Percentiles rank a stretch among this genome's conserved stretches.
These are phyloP conservation scores for Raphanus hybrid DNA, from an alignment of 441 rosid genomes.

Conservation along the genomic window DNA sequence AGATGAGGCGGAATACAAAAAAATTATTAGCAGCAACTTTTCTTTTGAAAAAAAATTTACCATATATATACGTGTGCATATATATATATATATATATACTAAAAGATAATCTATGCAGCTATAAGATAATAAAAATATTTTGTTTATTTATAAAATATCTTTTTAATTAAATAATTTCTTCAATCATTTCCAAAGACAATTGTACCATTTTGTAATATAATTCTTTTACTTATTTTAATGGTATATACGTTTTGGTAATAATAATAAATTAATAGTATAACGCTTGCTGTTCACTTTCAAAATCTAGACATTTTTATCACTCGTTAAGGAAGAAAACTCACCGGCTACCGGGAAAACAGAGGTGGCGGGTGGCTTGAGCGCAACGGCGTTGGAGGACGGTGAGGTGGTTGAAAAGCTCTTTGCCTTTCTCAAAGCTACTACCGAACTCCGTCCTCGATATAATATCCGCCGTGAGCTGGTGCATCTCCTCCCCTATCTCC, in stretches of 20 bases:
- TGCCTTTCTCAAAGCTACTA: constrained; percentile 81
- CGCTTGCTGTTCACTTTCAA: not conserved
- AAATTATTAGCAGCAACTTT: not conserved
- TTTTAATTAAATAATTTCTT: not conserved
- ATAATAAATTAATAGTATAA: not conserved
- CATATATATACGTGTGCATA: not conserved
- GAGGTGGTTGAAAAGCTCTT: constrained; percentile 73
- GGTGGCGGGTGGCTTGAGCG: constrained; percentile 81
- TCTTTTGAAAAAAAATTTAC: not conserved
- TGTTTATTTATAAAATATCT: not conserved
- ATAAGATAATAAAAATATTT: not conserved
- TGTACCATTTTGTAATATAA: not conserved
- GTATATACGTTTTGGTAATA: not conserved
- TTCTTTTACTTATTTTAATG: not conserved
- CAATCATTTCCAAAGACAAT: not conserved
- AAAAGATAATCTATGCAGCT: not conserved
- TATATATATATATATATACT: no score
- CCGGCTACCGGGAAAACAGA: constrained; percentile 95
- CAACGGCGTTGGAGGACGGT: constrained; percentile 68
- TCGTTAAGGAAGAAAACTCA: constrained; percentile 28
- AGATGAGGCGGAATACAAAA: not conserved
- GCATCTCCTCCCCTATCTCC: constrained; percentile 88
- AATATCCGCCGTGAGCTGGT: constrained; percentile 78
- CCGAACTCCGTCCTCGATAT: constrained; percentile 88
- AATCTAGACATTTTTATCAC: not conserved